Base-by-base conservation (phyloP, 495 filamentous ascomycete species). In the Hyaloscypha finlandica region DNA sequence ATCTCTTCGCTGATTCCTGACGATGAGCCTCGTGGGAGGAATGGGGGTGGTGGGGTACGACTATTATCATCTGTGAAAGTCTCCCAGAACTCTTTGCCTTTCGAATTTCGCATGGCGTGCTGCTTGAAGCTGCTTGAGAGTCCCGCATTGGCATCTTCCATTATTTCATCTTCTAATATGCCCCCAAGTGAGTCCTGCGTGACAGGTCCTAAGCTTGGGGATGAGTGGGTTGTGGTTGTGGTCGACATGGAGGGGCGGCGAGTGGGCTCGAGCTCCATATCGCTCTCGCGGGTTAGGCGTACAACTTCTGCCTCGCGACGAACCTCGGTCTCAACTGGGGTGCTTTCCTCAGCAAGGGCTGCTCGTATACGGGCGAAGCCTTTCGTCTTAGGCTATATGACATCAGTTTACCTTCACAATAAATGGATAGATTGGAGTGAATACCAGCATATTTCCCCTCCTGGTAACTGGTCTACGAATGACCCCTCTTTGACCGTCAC, bases 291-390 rank as follows among this genome's bases (percentile, higher is more conserved):
- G 37, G 97, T 94, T 77, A 97, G 96, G 2, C 91, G 89, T 63
- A 98, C 90, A 1, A 97, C 93, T 78, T 98, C 93, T 14, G 94
- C 92, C 81, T 99, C 95, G 48, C 92, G 90, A 64, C 90, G 89
- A 67, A 93, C 85, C 76, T 99, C 95, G 52, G 88, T 89, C 68
- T 98, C 96, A 32, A 96, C 76, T 0, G 95, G 95, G 0, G 92
- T 85, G 45, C 84, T 85, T 78, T 99, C 95, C 77, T 98, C 95
- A 59, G 89, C 81, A 1, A 99, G 84, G 8, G 92, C 92, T 11
- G 95, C 96, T 58, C 90, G 87, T 71, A 99, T 96, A 3, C 95
- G 90, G 2, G 94, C 92, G 77, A 98, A 98, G 0, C 86, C 91
- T 79, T 97, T 97, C 0, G 94, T 92, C 80, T 99, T 99, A 19